A percentile compares a stretch with the other conserved stretches of the same genome.
Evolutionary conservation across 2,329 filamentous ascomycete species (phyloP).

Genomic region (Rhytidhysteron rufulum): DNA sequence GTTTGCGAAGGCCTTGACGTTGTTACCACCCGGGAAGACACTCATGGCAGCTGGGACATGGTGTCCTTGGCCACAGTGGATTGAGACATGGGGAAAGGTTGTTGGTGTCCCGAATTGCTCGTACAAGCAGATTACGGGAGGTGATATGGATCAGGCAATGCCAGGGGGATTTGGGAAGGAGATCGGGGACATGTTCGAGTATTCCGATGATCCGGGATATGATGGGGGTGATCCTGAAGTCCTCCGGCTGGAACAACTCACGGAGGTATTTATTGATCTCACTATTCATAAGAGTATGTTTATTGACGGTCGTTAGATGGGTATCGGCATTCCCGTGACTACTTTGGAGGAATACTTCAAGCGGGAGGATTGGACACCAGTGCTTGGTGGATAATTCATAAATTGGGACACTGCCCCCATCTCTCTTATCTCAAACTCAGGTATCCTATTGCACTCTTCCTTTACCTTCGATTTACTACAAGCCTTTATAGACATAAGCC

Average conservation of each 20-base stretch:
- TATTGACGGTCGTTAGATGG: conserved; percentile 8
- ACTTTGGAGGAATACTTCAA: conserved; percentile 11
- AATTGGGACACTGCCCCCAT: too few species aligned
- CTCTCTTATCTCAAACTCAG: too few species aligned
- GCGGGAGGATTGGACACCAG: conserved; percentile 16
- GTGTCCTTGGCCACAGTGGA: conserved; percentile 18
- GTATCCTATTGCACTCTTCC: too few species aligned
- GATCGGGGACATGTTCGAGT: conserved; percentile 24
- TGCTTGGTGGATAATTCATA: neutral
- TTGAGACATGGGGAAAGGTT: conserved; percentile 17
- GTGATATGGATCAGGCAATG: conserved; percentile 15
- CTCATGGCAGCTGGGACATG: conserved; percentile 20
- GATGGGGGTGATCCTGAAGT: conserved; percentile 22
- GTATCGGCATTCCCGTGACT: conserved; percentile 8
- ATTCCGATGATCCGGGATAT: conserved; percentile 28
- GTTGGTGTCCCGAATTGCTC: conserved; percentile 13
- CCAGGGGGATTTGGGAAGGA: conserved; percentile 21
- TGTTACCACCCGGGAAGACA: conserved; percentile 15
- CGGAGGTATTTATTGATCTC: conserved; percentile 8
- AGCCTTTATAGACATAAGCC: too few species aligned
- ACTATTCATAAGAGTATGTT: neutral
- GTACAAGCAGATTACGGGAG: conserved; percentile 13
- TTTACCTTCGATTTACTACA: too few species aligned
- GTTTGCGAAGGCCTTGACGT: conserved; percentile 16
- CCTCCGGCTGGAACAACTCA: conserved; percentile 9